Evolutionary conservation across 768 basidiomycete genomes (phyloP).

Genomic region (Mrakia blollopis): DNA sequence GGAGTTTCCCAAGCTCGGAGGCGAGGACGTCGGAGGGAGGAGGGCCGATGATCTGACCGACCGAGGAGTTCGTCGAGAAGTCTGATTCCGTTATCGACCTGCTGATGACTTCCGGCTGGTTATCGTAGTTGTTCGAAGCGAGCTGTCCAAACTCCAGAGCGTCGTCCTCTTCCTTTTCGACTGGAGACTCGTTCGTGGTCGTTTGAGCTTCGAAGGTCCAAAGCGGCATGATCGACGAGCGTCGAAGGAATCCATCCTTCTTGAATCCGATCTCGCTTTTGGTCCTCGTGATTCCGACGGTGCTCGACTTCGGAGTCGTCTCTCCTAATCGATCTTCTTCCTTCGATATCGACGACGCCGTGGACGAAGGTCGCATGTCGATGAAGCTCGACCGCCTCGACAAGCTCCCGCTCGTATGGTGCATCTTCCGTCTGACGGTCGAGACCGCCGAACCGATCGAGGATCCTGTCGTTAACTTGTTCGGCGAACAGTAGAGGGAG

Average conservation of each 20-base stretch:
- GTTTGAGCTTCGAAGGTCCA: neutral
- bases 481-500: constrained; percentile 10
- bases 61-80: neutral
- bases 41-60: neutral
- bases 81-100: constrained; percentile 5
- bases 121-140: neutral
- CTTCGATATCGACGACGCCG: neutral
- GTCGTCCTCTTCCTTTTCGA: constrained; percentile 7
- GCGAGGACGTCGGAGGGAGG: neutral
- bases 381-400: constrained; percentile 25
- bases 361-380: constrained; percentile 16
- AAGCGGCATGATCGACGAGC: constrained; percentile 21
- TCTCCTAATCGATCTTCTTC: neutral
- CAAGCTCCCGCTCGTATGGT: neutral
- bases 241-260: constrained; percentile 19
- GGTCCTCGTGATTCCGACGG: neutral
- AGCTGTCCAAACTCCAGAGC: neutral
- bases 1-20: constrained; percentile 6
- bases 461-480: neutral
- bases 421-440: constrained; percentile 26
- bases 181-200: constrained; percentile 10
- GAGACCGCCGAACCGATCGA: constrained; percentile 26
- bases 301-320: neutral
- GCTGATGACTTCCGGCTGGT: neutral
- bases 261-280: constrained; percentile 26